Evolutionary conservation across 345 rosid species (phyloP).

Genomic region (Clausena lansium): DNA sequence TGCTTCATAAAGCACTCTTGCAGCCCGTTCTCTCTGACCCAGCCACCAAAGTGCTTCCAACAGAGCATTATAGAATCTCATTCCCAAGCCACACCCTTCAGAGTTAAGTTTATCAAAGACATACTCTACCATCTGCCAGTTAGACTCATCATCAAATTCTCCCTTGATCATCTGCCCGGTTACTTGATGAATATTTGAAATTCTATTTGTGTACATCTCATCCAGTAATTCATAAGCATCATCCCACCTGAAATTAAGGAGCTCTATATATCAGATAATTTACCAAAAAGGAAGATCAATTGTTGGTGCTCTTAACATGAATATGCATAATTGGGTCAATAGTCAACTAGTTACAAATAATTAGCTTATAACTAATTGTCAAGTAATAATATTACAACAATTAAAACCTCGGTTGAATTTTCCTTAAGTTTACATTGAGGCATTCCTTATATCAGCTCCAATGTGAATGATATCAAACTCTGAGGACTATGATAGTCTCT

Average conservation of each 20-base stretch:
- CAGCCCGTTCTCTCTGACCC: conserved; percentile 85
- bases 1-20: conserved; percentile 78
- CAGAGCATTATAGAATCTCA: conserved; percentile 88
- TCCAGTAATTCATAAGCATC: conserved; percentile 67
- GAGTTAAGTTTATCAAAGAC: conserved; percentile 79
- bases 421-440: background rate
- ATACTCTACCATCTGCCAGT: conserved; percentile 95
- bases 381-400: background rate
- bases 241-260: conserved; percentile 60
- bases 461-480: background rate
- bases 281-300: conserved; percentile 2
- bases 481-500: background rate
- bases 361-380: background rate
- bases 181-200: conserved; percentile 83
- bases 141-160: conserved; percentile 77
- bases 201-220: conserved; percentile 76
- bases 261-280: conserved; percentile 17
- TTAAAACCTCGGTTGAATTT: background rate
- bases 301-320: background rate
- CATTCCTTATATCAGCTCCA: background rate
- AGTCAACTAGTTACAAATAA: background rate
- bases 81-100: conserved; percentile 87
- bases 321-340: background rate
- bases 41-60: conserved; percentile 97
- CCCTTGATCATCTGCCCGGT: conserved; percentile 94